A percentile compares a stretch with the other conserved stretches of the same genome.
Conservation (phyloP, 306 rosid genomes). For the Lathyrus oleraceus region DNA sequence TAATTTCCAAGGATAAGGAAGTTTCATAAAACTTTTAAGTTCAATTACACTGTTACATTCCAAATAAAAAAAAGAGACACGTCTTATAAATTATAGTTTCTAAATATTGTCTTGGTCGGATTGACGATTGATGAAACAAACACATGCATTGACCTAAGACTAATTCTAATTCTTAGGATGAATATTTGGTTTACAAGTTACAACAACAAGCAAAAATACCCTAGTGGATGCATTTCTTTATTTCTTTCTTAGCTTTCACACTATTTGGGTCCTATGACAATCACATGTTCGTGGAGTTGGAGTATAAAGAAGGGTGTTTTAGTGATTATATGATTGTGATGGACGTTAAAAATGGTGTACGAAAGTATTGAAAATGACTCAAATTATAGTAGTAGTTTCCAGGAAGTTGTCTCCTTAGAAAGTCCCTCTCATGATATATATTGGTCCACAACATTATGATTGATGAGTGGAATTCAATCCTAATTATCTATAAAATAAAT, state of each 20-base stretch:
- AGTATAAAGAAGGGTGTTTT: conserved; percentile 36
- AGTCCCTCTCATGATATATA: conserved; percentile 54
- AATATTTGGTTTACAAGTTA: conserved; percentile 29
- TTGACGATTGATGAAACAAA: conserved; percentile 20
- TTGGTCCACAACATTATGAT: conserved; percentile 55
- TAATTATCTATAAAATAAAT: conserved; percentile 3
- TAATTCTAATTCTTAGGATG: conserved; percentile 10
- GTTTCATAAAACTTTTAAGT: not conserved
- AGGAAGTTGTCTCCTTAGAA: conserved; percentile 70
- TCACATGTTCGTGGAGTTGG: conserved; percentile 23
- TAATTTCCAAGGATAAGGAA: not conserved
- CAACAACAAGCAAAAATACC: not conserved
- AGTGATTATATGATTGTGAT: conserved; percentile 44
- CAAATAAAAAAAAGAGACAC: not conserved
- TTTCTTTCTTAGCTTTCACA: conserved; percentile 38
- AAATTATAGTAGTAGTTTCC: conserved; percentile 50
- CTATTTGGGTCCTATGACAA: conserved; percentile 26
- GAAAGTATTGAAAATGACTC: conserved; percentile 56
- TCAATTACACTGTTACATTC: no score
- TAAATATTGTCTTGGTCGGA: conserved; percentile 8
- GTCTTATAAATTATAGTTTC: not conserved
- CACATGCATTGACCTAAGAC: conserved; percentile 23
- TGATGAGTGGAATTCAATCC: conserved; percentile 49
- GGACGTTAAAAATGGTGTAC: conserved; percentile 44
- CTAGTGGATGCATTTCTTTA: not conserved